Evolutionary conservation across 768 basidiomycete species (phyloP).

Genomic region (Suillus weaverae): DNA sequence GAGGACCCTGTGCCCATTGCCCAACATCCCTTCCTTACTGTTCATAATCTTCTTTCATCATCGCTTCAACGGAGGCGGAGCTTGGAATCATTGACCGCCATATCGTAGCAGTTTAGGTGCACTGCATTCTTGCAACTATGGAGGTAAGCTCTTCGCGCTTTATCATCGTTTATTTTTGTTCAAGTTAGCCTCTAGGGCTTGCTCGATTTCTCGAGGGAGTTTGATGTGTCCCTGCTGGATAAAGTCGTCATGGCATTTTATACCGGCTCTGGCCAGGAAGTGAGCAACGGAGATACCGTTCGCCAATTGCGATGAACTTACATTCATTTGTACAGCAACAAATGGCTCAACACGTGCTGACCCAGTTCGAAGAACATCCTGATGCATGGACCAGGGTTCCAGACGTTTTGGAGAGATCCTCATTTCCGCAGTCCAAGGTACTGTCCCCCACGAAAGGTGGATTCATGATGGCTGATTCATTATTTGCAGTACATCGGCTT

Average conservation of each 20-base stretch:
- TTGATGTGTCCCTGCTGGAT: slow-evolving; percentile 92
- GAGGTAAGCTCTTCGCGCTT: slow-evolving; percentile 33
- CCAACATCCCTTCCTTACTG: slow-evolving; percentile 16
- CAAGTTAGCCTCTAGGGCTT: slow-evolving; percentile 54
- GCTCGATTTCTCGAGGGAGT: slow-evolving; percentile 91
- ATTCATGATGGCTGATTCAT: slow-evolving; percentile 13
- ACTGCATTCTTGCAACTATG: slow-evolving; percentile 28
- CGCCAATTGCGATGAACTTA: slow-evolving; percentile 9
- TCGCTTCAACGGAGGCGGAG: slow-evolving; percentile 14
- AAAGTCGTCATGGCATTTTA: slow-evolving; percentile 93
- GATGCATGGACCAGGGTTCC: slow-evolving; percentile 98
- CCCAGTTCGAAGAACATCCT: slow-evolving; percentile 94
- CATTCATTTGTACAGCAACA: slow-evolving; percentile 66
- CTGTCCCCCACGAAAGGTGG: background rate
- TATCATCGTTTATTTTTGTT: slow-evolving; percentile 9
- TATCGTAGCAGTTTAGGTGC: slow-evolving; percentile 3
- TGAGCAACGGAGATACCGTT: slow-evolving; percentile 31
- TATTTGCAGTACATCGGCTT: slow-evolving; percentile 84
- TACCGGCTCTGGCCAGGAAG: slow-evolving; percentile 81
- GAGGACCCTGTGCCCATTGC: slow-evolving; percentile 35
- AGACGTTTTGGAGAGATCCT: slow-evolving; percentile 82
- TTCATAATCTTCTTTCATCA: slow-evolving; percentile 15
- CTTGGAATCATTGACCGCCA: slow-evolving; percentile 11
- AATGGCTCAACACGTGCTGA: slow-evolving; percentile 89
- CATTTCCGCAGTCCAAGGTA: slow-evolving; percentile 86